phyloP scores from a whole-genome alignment of 208 protist species.

The Leishmania lainsoni region DNA sequence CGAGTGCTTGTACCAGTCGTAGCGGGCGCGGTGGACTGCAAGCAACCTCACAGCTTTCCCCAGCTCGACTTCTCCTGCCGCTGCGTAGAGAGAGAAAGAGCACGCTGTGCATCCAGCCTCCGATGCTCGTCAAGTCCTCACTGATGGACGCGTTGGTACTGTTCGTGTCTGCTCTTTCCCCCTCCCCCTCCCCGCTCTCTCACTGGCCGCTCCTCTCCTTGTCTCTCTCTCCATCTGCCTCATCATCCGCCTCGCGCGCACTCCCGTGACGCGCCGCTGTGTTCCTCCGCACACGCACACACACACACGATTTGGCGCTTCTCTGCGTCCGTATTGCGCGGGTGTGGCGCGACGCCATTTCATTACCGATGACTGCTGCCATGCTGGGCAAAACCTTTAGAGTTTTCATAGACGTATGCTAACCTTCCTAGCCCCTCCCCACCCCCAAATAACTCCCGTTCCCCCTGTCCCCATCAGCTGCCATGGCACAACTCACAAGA shows the following conservation, averaged over 20 bases:
- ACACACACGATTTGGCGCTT: neutral
- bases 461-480: neutral
- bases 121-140: neutral
- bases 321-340: neutral
- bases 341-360: neutral
- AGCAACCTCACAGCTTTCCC: neutral
- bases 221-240: slow-evolving; percentile 5
- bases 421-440: neutral
- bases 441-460: neutral
- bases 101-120: neutral
- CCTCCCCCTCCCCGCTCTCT: too few species aligned
- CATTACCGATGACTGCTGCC: neutral
- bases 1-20: neutral
- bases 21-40: neutral
- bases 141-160: too few species aligned
- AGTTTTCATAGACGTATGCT: neutral
- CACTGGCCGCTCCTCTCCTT: neutral
- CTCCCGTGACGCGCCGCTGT: neutral
- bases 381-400: neutral
- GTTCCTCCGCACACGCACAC: neutral
- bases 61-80: neutral
- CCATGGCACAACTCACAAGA: slow-evolving; percentile 23
- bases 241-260: too few species aligned
- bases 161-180: neutral
- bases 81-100: neutral